Base-by-base conservation (phyloP, 2,329 filamentous ascomycete genomes). In the Clarireedia monteithiana region DNA sequence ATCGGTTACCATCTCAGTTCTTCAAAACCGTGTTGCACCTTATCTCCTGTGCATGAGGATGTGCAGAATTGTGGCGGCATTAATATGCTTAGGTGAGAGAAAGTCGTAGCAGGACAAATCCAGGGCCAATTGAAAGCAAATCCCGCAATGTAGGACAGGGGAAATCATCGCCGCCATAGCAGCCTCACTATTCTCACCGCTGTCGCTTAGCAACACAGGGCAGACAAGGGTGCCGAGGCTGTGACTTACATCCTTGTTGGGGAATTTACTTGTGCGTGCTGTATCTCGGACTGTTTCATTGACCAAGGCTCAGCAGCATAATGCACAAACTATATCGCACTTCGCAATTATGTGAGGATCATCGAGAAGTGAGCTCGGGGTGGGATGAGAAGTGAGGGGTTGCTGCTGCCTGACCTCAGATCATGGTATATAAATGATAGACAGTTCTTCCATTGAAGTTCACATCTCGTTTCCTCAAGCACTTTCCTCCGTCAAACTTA, bases 141-240 rank as follows among this genome's bases (percentile, higher is more conserved):
- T 26, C 40, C 6, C 12, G 23, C 20, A 56, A 39, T 10, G 14
- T 17, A 40, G 23, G 39, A 34, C 34, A 34, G 15, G 34, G 48
- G 42, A 56, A 26, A 17, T 45, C 17, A 27, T 51, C 17, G 46
- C 27, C 17, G 46, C 27, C 48, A 55, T 20, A 4, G 24, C 49
- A 55, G 53, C 53, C 53, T 56, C 48, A 56, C 48, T 52, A 12
- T 40, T 36, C 46, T 44, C 48, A 52, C 53, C 53, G 53, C 53
- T 52, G 52, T 52, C 52, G 15, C 14, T 30, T 30, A 52, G 30
- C 23, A 56, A 52, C 20, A 20, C 46, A 55, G 46, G 53, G 46
- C 38, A 55, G 10, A 34, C 39, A 39, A 39, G 53, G 48, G 23
- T 56, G 17, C 23, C 53, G 24, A 52, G 53, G 40, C 48, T 56